Base-by-base conservation (phyloP, 345 rosid genomes). In the Passiflora organensis region DNA sequence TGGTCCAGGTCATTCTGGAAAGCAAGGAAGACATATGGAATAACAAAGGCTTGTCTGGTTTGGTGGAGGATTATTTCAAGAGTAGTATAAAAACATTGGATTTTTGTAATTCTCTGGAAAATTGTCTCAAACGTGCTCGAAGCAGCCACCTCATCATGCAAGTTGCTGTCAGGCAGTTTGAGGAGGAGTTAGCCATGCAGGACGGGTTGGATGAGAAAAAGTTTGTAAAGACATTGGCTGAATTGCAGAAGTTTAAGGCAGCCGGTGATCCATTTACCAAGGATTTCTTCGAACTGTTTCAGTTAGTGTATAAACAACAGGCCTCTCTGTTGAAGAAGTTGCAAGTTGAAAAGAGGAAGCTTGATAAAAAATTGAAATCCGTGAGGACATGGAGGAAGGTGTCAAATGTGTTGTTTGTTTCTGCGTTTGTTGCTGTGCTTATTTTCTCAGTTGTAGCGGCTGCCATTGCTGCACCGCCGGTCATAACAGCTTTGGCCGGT, bases 401-500 rank as follows among this genome's bases (percentile, higher is more conserved):
- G 37, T 73, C 98, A 0, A 86, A 88, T 51, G 82, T 86, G 46
- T 64, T 91, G 58, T 88, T 91, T 50, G 86, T 77, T 5, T 61
- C 96, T 4, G 77, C 80, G 2, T 81, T 88, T 36, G 77, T 91
- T 16, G 77, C 96, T 20, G 87, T 84, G 5, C 60, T 88, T 72
- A 80, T 88, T 46, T 73, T 88, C 72, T 84, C 98, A 0, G 95
- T 91, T 18, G 93, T 86, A 59, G 96, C 98, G 54, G 96, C 91
- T 47, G 87, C 96, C 6, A 56, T 86, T 56, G 79, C 94, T 20
- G 89, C 88, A 10, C 96, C 96, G 0, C 93, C 95, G 16, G 67
- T 88, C 17, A 60, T 82, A 10, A 73, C 74, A 6, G 93, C 93
- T 24, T 45, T 88, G 48, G 95, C 86, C 0, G 83, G 85, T 44